Base-by-base conservation (phyloP, 495 filamentous ascomycete genomes). In the Xylaria bambusicola region DNA sequence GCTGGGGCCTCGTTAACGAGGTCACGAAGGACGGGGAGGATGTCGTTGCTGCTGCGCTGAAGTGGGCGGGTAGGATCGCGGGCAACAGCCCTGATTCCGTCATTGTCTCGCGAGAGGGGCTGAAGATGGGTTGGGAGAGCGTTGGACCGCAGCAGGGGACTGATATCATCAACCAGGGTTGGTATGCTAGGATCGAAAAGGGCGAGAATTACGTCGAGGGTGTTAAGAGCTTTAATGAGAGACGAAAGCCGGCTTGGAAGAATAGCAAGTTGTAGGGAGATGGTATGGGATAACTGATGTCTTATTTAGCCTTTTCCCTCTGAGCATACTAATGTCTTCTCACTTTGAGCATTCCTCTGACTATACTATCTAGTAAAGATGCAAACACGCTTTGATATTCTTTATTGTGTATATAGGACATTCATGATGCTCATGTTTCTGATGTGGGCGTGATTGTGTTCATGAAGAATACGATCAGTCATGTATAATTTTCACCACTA, bases 121-220 rank as follows among this genome's bases (percentile, higher is more conserved):
- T 93, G 40, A 84, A 84, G 69, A 63, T 85, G 66, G 84, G 82
- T 5, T 90, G 86, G 86, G 86, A 90, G 68, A 79, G 79, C 13
- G 69, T 82, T 0, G 84, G 85, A 7, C 86, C 84, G 47, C 85
- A 87, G 64, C 81, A 86, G 64, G 88, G 71, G 26, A 89, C 85
- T 20, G 77, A 80, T 57, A 65, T 78, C 17, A 61, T 90, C 62
- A 75, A 80, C 40, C 77, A 80, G 60, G 80, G 81, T 2, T 79
- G 83, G 82, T 92, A 82, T 66, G 70, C 62, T 51, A 71, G 72
- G 59, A 75, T 96, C 52, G 77, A 86, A 41, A 75, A 64, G 17
- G 90, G 88, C 15, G 82, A 86, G 66, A 94, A 94, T 75, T 87
- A 90, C 69, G 79, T 74, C 61, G 91, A 95, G 74, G 91, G 90